Evolutionary conservation across 1,284 basidiomycete species (phyloP).

Genomic region (Anthracocystis walkeri): DNA sequence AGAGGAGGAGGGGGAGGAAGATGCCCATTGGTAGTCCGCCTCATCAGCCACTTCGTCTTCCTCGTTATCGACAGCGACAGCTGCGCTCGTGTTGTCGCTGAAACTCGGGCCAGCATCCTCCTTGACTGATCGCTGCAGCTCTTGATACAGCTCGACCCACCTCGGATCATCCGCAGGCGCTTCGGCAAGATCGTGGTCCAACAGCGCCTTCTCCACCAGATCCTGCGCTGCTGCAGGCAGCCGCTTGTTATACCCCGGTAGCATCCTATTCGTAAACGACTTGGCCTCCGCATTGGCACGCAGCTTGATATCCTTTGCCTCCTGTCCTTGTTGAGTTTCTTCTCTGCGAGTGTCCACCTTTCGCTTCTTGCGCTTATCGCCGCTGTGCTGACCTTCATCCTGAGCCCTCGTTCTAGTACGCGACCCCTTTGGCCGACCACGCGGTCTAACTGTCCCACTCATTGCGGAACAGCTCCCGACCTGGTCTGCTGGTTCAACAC

Average conservation of each 20-base stretch:
- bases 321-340: not conserved
- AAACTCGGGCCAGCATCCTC: not conserved
- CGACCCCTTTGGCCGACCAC: not conserved
- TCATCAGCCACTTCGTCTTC: not conserved
- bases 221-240: conserved; percentile 25
- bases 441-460: not conserved
- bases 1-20: conserved; percentile 1
- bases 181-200: conserved; percentile 19
- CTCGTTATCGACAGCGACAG: not conserved
- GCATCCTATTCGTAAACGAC: conserved; percentile 6
- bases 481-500: conserved; percentile 73
- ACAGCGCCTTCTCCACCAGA: conserved; percentile 26
- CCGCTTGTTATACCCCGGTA: conserved; percentile 16
- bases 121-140: conserved; percentile 19
- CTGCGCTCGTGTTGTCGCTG: not conserved
- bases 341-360: not conserved
- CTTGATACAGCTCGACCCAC: conserved; percentile 26
- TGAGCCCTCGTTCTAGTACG: not conserved
- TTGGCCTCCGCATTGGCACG: conserved; percentile 13
- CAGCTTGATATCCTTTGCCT: not conserved
- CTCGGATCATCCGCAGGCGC: conserved; percentile 23
- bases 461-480: conserved; percentile 30
- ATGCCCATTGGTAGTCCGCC: conserved; percentile 17
- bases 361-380: not conserved
- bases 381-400: not conserved